A percentile compares a stretch with the other conserved stretches of the same genome.
These are phyloP conservation scores for Metroxylon sagu DNA, from an alignment of 176 grass and related monocot genomes.

Conservation along the genomic window DNA sequence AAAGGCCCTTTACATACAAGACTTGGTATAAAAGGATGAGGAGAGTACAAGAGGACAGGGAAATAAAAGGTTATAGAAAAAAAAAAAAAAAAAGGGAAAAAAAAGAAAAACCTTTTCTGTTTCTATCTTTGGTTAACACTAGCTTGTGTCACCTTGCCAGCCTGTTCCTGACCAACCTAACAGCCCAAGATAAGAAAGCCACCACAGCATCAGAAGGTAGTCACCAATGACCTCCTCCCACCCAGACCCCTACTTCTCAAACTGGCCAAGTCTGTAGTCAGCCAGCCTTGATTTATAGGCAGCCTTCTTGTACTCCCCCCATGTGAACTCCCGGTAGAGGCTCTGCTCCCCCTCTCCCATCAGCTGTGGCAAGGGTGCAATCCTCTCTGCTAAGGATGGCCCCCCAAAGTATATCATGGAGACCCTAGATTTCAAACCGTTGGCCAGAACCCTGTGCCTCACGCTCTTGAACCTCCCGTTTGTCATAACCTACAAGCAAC, in stretches of 20 bases:
- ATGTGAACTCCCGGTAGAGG: constrained; percentile 9
- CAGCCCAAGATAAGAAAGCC: neutral
- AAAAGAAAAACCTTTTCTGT: too few species aligned
- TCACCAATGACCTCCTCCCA: neutral
- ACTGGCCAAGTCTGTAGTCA: constrained; percentile 6
- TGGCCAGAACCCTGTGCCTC: constrained; percentile 13
- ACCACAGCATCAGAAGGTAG: neutral
- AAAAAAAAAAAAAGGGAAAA: too few species aligned
- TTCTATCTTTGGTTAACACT: too few species aligned
- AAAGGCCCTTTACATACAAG: too few species aligned
- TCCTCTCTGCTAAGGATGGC: neutral
- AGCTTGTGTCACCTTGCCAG: too few species aligned
- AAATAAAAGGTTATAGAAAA: too few species aligned
- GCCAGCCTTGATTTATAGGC: constrained; percentile 1
- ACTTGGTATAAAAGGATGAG: too few species aligned
- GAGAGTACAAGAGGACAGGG: too few species aligned
- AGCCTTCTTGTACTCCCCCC: constrained; percentile 10
- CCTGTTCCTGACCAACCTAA: too few species aligned
- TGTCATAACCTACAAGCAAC: constrained; percentile 1
- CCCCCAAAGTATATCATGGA: constrained; percentile 4
- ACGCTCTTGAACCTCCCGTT: constrained; percentile 16
- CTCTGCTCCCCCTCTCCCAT: constrained; percentile 1
- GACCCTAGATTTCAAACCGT: constrained; percentile 5
- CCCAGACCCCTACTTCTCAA: neutral
- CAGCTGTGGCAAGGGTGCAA: constrained; percentile 2